Percentiles rank a stretch among this genome's conserved stretches.
These are phyloP conservation scores for Penicillium sp. DNA, from an alignment of 2,329 filamentous ascomycete genomes.

Conservation along the genomic window DNA sequence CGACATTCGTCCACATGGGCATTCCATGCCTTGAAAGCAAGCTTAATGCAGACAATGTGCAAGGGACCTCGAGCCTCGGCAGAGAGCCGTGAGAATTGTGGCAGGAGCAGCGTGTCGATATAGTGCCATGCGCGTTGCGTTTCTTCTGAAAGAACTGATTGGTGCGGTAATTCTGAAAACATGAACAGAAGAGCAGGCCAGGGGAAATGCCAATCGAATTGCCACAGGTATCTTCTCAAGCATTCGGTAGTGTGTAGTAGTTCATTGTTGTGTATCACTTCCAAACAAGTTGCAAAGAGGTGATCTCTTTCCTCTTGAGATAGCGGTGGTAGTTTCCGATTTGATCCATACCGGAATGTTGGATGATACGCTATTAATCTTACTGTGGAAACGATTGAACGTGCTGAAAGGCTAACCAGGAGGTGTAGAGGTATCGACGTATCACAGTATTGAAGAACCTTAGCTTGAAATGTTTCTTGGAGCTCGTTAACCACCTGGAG, in stretches of 20 bases:
- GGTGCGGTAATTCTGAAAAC: constrained; percentile 4
- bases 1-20: constrained; percentile 1
- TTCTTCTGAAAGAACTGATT: background rate
- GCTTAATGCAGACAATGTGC: constrained; percentile 5
- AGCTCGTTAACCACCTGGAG: constrained; percentile 42
- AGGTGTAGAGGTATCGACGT: constrained; percentile 57
- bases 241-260: background rate
- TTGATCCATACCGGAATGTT: background rate
- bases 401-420: constrained; percentile 63
- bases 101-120: constrained; percentile 1
- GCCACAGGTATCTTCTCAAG: constrained; percentile 1
- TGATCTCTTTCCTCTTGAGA: constrained; percentile 1
- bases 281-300: constrained; percentile 5
- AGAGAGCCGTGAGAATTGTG: constrained; percentile 1
- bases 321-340: background rate
- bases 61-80: constrained; percentile 7
- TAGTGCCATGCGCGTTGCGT: constrained; percentile 7
- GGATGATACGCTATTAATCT: constrained; percentile 74
- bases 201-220: constrained; percentile 10
- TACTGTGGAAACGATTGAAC: constrained; percentile 72
- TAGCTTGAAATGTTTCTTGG: constrained; percentile 51
- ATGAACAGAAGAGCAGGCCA: constrained; percentile 7
- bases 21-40: constrained; percentile 9
- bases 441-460: constrained; percentile 53
- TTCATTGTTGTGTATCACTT: background rate